Evolutionary conservation across 1,284 basidiomycete genomes (phyloP).

Genomic region (Tremellales sp.): DNA sequence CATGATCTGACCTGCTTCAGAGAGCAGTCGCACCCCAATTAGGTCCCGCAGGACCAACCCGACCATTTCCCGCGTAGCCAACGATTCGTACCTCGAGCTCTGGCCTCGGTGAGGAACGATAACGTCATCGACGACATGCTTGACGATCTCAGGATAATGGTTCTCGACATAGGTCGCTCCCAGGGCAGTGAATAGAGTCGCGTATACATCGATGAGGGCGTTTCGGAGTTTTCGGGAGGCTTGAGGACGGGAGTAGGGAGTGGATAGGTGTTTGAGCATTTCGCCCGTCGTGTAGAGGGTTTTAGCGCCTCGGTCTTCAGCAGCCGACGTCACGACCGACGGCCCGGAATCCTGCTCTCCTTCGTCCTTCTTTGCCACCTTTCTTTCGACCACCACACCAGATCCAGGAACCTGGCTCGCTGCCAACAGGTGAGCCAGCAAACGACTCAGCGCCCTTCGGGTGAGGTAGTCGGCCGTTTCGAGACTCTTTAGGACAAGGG

Average conservation of each 20-base stretch:
- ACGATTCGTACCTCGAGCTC: constrained; percentile 65
- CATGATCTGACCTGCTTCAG: constrained; percentile 86
- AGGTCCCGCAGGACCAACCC: constrained; percentile 77
- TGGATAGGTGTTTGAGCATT: constrained; percentile 76
- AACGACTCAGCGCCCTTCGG: constrained; percentile 68
- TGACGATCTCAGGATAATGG: constrained; percentile 74
- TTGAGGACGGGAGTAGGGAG: constrained; percentile 71
- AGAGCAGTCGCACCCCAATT: constrained; percentile 79
- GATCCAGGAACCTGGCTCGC: constrained; percentile 74
- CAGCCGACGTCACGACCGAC: constrained; percentile 51
- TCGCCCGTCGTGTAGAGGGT: constrained; percentile 70
- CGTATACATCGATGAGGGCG: constrained; percentile 86
- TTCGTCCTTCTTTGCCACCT: constrained; percentile 58
- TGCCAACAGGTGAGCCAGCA: constrained; percentile 79
- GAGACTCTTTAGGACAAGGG: constrained; percentile 67
- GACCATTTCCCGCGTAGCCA: constrained; percentile 70
- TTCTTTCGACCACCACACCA: constrained; percentile 51
- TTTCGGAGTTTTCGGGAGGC: constrained; percentile 67
- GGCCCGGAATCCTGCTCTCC: constrained; percentile 59
- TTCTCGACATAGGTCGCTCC: constrained; percentile 75
- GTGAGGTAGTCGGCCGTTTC: constrained; percentile 82
- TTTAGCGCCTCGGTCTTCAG: constrained; percentile 60
- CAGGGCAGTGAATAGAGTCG: constrained; percentile 68
- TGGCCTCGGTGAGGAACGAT: constrained; percentile 57
- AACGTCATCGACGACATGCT: constrained; percentile 75